Base-by-base conservation (phyloP, 768 basidiomycete species). In the Pleurotus djamor region DNA sequence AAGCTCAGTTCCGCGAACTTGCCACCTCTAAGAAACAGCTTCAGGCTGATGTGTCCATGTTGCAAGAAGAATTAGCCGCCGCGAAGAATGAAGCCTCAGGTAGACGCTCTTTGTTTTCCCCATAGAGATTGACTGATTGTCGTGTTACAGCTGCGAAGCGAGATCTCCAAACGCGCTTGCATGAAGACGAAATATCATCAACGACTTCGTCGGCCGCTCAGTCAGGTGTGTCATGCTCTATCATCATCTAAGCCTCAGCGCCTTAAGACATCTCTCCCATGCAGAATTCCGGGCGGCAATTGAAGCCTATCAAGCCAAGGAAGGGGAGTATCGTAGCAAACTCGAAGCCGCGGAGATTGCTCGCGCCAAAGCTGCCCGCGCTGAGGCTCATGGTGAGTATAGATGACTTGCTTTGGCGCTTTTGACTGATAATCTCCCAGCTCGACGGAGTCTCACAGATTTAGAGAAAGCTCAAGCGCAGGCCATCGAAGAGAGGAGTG, bases 311-410 rank as follows among this genome's bases (percentile, higher is more conserved):
- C 85, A 88, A 66, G 72, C 80, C 34, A 89, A 91, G 65, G 79
- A 84, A 36, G 78, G 82, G 51, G 73, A 78, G 0, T 83, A 84
- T 59, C 80, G 84, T 34, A 79, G 80, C 48, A 81, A 82, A 8
- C 77, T 90, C 17, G 87, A 92, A 68, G 82, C 82, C 10, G 80
- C 85, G 0, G 90, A 92, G 66, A 83, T 90, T 52, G 84, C 83
- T 5, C 78, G 83, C 48, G 87, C 83, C 5, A 90, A 85, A 64
- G 79, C 82, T 12, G 81, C 83, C 49, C 82, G 87, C 13, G 82
- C 81, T 3, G 90, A 91, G 70, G 79, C 83, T 4, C 79, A 82
- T 64, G 78, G 91, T 91, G 60, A 54, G 76, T 38, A 54, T 12
- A 16, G 33, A 6, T 33, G 34, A 4, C 8, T n/a, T 60, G 17